Evolutionary conservation across 352 stramenopile genomes (phyloP).

Genomic region (Globisporangium orthogonon): DNA sequence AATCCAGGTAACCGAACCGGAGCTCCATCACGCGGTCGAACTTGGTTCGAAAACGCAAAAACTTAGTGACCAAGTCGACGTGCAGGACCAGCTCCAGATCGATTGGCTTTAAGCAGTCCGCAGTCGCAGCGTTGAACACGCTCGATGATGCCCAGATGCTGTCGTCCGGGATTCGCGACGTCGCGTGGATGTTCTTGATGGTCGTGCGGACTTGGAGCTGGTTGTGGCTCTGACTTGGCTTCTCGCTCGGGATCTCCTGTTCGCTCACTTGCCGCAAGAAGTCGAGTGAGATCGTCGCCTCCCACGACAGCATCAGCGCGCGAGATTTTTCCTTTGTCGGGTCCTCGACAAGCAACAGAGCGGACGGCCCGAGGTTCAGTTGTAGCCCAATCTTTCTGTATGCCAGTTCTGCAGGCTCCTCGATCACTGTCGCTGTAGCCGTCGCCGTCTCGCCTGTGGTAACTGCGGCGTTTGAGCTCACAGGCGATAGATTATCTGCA

Average conservation of each 20-base stretch:
- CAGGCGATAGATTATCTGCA: background rate
- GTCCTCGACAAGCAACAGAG: conserved; percentile 72
- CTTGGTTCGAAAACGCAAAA: conserved; percentile 56
- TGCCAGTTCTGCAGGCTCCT: conserved; percentile 11
- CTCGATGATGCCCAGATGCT: conserved; percentile 49
- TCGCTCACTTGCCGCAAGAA: conserved; percentile 36
- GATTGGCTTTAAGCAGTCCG: conserved; percentile 78
- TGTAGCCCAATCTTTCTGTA: conserved; percentile 50
- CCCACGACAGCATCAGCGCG: conserved; percentile 79
- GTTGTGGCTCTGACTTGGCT: conserved; percentile 21
- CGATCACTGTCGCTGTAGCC: background rate
- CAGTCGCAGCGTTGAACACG: conserved; percentile 27
- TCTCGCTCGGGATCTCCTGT: conserved; percentile 9
- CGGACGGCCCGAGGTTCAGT: conserved; percentile 56
- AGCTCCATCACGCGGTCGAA: conserved; percentile 79
- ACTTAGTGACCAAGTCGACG: conserved; percentile 52
- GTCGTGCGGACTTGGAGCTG: conserved; percentile 57
- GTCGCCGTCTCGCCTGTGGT: too few relatives aligned
- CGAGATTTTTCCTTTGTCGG: conserved; percentile 59
- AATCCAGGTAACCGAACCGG: conserved; percentile 81
- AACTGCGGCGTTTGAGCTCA: background rate
- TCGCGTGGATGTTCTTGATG: conserved; percentile 67
- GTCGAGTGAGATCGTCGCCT: conserved; percentile 53
- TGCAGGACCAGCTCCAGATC: conserved; percentile 63
- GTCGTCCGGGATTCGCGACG: conserved; percentile 66